Evolutionary conservation across 140 eudicot species (phyloP), one percentile per base, ranked within the genome.

Genomic region (Cichorium intybus): DNA sequence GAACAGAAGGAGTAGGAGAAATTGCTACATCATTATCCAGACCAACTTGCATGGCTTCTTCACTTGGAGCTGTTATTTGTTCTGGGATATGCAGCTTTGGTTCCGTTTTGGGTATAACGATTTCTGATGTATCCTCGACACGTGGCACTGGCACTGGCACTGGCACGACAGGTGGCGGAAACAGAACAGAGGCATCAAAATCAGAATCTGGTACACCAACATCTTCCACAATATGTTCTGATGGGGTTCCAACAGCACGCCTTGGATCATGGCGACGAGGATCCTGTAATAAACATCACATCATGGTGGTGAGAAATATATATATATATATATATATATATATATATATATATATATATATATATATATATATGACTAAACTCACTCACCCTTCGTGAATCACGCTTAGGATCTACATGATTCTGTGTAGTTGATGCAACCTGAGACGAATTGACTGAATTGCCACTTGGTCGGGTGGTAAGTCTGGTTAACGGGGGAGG

Each of bases 221-320:
- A 67, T 86, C 89, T 58, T 94, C 97, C 48, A 60, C 43, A 46
- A 46, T 28, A 67, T 80, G 79, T 28, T 64, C 70, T 23, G 95
- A 60, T 49, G 79, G 79, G 31, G 68, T 74, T 55, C 74, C 98
- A 68, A 41, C 81, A 20, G 31, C 58, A 34, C 99, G 87, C 56
- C 99, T 75, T 5, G 99, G 99, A 60, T 93, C 99, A 80, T 73
- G 84, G 72, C 97, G 97, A 18, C 99, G 99, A 7, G 95, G 97
- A 72, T 94, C 99, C 99, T 94, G 85, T 52, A 77, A 43, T n/a
- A 47, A 69, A 56, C 23, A 45, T 55, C 28, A 22, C 16, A 27
- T 20, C 49, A 43, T 12, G 5, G n/a, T n/a, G n/a, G n/a, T n/a
- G n/a, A n/a, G n/a, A n/a, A n/a, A n/a, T n/a, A n/a, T n/a, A n/a